Evolutionary conservation across 805 yeast genomes (phyloP), one percentile per base, ranked within the genome.

Genomic region (Ogataea zsoltii): DNA sequence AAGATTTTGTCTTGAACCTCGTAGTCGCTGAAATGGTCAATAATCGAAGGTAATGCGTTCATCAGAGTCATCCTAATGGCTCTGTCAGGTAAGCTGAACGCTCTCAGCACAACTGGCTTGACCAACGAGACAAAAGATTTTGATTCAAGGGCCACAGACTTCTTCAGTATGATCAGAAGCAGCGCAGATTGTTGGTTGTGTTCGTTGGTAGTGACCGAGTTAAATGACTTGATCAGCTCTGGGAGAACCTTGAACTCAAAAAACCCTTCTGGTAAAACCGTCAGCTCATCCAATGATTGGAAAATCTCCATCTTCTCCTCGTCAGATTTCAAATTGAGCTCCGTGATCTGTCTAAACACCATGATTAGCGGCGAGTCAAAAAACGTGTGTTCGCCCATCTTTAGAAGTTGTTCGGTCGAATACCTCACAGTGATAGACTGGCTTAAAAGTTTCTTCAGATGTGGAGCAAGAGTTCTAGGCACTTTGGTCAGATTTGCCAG

Each of bases 41-140:
- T 70, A 48, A 77, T 80, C 13, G 69, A 62, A 0, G 90, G 83
- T 45, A 92, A 66, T 37, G 80, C 69, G 16, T 79, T 79, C 46
- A 92, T 70, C 23, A 94, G 67, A n/a, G 83, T 72, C 55, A 89
- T 73, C 45, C 98, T 71, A 3, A 89, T 73, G 1, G 90, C 80
- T 50, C 98, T 74, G 64, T 92, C 97, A 11, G 85, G 77, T 15
- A 82, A 67, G 1, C 77, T 58, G 58, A 81, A 91, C 18, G 85
- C 74, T 33, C 75, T 69, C 29, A 86, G 70, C n/a, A 90, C 72
- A 0, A 82, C 67, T 1, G 92, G 90, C 48, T 82, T 80, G 9
- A 83, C 67, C 10, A 63, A 38, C 37, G 62, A 63, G 38, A 68
- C 59, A 54, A 77, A 77, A 0, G 47, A 32, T 61, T 63, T n/a